Evolutionary conservation across 176 grass and related monocot genomes (phyloP), one percentile per base, ranked within the genome.

Genomic region (Areca catechu): DNA sequence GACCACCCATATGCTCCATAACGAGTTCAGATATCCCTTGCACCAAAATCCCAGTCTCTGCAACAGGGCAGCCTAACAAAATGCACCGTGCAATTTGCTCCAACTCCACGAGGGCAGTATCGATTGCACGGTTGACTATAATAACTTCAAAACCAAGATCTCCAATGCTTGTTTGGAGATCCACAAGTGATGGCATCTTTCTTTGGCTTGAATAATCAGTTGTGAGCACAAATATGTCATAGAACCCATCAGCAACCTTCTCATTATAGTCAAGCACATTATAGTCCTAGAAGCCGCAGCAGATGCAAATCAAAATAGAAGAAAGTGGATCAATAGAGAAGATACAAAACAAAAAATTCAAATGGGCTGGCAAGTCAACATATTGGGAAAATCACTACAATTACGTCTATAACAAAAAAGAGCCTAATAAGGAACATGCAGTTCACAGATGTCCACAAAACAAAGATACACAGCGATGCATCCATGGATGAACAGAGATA

Each of bases 131-230:
- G 66, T 98, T 98, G 62, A 98, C 77, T 65, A 98, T 81, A 60
- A 98, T 85, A 63, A 98, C 93, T 85, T 98, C 93, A 80, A 92
- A 98, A 47, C 93, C 93, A 22, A 98, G 81, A 72, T 98, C 93
- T 0, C 93, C 93, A 49, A 98, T 98, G 58, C 78, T 73, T 55
- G 87, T 80, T 71, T 98, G 87, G 54, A 98, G 93, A 73, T 98
- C 87, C 53, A 75, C 71, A 59, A 92, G 70, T 50, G 87, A 89
- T 56, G 93, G 93, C 87, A 98, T 87, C 54, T 81, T 88, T 48
- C 80, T 77, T 57, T 88, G 83, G 57, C 61, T 82, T 12, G 78
- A 86, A 53, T 75, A 77, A 58, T 92, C 76, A 48, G 77, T 65
- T 19, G 73, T 82, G 65, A 75, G 74, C 50, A 78, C 84, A 79